A percentile compares a stretch with the other conserved stretches of the same genome.
Evolutionary conservation across 805 yeast species (phyloP).

Genomic region (Wickerhamiella kurtzmanii): DNA sequence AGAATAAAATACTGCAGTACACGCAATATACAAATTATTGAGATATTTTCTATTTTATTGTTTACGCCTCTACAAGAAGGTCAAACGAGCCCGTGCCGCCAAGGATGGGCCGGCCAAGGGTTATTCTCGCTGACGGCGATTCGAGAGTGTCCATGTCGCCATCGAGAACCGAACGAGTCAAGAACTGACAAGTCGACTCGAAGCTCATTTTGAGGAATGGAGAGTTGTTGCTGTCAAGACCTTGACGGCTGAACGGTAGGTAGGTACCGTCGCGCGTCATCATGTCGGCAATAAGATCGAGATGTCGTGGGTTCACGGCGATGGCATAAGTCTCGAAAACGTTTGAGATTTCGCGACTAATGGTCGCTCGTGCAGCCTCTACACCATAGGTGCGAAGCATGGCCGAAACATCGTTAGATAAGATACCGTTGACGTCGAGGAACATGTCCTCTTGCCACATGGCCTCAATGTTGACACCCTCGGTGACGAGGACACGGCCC

Average conservation of each 20-base stretch:
- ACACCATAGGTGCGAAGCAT: slow-evolving; percentile 90
- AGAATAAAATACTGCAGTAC: too few relatives aligned
- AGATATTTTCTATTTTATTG: too few relatives aligned
- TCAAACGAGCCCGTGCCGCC: slow-evolving; percentile 98
- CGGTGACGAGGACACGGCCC: slow-evolving; percentile 73
- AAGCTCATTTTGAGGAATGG: slow-evolving; percentile 98
- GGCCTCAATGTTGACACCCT: slow-evolving; percentile 94
- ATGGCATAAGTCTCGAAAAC: slow-evolving; percentile 96
- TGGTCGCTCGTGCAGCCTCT: slow-evolving; percentile 96
- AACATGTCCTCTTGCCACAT: slow-evolving; percentile 98
- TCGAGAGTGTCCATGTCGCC: slow-evolving; percentile 79
- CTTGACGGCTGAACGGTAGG: slow-evolving; percentile 94
- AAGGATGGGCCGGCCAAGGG: slow-evolving; percentile 74
- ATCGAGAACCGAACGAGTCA: slow-evolving; percentile 90
- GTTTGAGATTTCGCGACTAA: slow-evolving; percentile 87
- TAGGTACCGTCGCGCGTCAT: slow-evolving; percentile 98
- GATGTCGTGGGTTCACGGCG: slow-evolving; percentile 80
- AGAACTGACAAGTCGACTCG: slow-evolving; percentile 95
- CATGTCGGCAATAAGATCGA: slow-evolving; percentile 94
- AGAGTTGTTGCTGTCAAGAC: slow-evolving; percentile 89
- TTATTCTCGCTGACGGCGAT: slow-evolving; percentile 87
- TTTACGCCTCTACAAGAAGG: slow-evolving; percentile 27
- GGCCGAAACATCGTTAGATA: slow-evolving; percentile 85
- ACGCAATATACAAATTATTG: too few relatives aligned
- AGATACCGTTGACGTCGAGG: slow-evolving; percentile 75